Conservation (phyloP, 2,329 filamentous ascomycete species). For the Mariannaea sp. region DNA sequence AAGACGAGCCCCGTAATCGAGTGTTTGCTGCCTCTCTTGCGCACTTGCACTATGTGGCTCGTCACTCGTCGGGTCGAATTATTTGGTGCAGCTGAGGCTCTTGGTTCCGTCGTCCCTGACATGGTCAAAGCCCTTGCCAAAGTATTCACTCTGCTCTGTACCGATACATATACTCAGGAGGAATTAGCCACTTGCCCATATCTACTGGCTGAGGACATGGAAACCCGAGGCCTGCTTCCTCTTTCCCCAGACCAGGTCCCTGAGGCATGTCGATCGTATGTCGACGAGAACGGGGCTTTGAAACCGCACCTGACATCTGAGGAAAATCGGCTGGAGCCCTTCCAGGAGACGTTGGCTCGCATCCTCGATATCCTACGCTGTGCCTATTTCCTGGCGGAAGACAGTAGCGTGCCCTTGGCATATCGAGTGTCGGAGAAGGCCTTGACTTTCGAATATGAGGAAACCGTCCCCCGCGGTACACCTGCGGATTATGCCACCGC, state of each 20-base stretch:
- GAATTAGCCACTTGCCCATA: slow-evolving; percentile 51
- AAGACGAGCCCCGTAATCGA: slow-evolving; percentile 46
- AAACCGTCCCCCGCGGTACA: slow-evolving; percentile 1
- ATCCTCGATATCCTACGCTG: slow-evolving; percentile 55
- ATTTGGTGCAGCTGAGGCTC: slow-evolving; percentile 50
- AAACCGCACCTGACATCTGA: slow-evolving; percentile 47
- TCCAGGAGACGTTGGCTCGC: slow-evolving; percentile 51
- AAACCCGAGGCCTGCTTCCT: slow-evolving; percentile 51
- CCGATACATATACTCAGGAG: slow-evolving; percentile 47
- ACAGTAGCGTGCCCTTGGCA: slow-evolving; percentile 46
- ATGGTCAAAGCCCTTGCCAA: slow-evolving; percentile 54
- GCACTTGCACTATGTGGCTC: slow-evolving; percentile 61
- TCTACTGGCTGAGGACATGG: slow-evolving; percentile 57
- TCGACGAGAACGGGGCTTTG: slow-evolving; percentile 40
- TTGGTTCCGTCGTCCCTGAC: slow-evolving; percentile 51
- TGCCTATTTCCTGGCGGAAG: slow-evolving; percentile 53
- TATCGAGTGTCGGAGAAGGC: slow-evolving; percentile 36
- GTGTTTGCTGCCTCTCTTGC: slow-evolving; percentile 56
- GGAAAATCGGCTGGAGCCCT: slow-evolving; percentile 39
- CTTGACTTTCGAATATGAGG: slow-evolving; percentile 43
- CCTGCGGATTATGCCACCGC: slow-evolving; percentile 2
- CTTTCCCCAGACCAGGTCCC: slow-evolving; percentile 47
- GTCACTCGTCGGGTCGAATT: slow-evolving; percentile 53
- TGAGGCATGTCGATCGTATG: slow-evolving; percentile 47
- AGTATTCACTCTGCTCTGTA: slow-evolving; percentile 54